Percentiles rank a stretch among this genome's conserved stretches.
Evolutionary conservation across 768 basidiomycete species (phyloP).

Genomic region (Podaxis sp.): DNA sequence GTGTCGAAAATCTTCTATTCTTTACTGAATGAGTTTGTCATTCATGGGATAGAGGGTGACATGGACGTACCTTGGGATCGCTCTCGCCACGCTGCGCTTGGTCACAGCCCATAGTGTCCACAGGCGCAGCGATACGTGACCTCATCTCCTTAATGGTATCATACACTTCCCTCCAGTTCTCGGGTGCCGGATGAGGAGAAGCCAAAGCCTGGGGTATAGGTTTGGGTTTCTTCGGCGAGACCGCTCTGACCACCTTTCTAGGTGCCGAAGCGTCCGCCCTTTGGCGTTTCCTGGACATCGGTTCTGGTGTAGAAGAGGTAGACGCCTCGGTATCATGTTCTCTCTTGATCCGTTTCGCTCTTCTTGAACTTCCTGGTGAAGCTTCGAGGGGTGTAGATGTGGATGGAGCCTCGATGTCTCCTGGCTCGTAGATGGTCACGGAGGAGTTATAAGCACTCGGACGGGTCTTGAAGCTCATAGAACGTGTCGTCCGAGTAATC

Average conservation of each 20-base stretch:
- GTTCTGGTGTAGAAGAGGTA: not conserved
- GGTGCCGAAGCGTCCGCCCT: slow-evolving; percentile 3
- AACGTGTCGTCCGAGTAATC: slow-evolving; percentile 9
- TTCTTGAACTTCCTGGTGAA: not conserved
- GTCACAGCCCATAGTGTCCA: slow-evolving; percentile 91
- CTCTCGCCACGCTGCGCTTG: slow-evolving; percentile 61
- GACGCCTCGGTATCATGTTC: not conserved
- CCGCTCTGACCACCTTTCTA: slow-evolving; percentile 1
- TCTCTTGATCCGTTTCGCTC: slow-evolving; percentile 5
- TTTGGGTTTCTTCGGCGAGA: slow-evolving; percentile 46
- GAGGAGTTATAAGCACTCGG: not conserved
- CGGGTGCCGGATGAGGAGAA: slow-evolving; percentile 67
- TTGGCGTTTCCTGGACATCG: not conserved
- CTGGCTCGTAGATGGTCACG: slow-evolving; percentile 8
- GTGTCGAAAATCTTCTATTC: slow-evolving; percentile 81
- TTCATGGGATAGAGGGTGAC: not conserved
- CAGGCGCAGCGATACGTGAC: slow-evolving; percentile 71
- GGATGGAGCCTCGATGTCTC: not conserved
- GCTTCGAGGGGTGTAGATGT: not conserved
- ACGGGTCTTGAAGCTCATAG: slow-evolving; percentile 11
- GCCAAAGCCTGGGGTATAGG: slow-evolving; percentile 52
- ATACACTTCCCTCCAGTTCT: slow-evolving; percentile 69
- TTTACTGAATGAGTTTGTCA: slow-evolving; percentile 27
- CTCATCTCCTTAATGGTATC: slow-evolving; percentile 77
- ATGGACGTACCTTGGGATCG: slow-evolving; percentile 58